Percentiles rank a stretch among this genome's conserved stretches.
Conservation (phyloP, 768 basidiomycete species). For the Boletus rubescentipes region DNA sequence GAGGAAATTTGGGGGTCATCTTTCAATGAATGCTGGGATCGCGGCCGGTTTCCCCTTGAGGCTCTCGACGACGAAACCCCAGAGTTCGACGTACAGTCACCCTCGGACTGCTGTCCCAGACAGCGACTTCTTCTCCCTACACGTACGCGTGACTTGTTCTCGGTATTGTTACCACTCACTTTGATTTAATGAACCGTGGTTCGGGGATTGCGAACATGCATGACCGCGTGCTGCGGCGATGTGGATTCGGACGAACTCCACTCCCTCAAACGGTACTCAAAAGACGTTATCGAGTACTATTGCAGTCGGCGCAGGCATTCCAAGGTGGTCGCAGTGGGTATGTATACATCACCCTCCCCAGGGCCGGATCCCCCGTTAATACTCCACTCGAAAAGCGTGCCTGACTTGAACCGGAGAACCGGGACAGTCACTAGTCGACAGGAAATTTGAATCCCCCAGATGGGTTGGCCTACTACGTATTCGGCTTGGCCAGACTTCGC, state of each 20-base stretch:
- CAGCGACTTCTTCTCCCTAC: background rate
- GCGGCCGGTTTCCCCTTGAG: too few species aligned
- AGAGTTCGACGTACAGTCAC: background rate
- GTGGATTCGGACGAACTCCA: constrained; percentile 15
- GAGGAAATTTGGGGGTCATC: background rate
- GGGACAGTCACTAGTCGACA: too few species aligned
- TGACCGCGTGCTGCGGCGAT: background rate
- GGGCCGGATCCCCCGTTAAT: too few species aligned
- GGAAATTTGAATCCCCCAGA: background rate
- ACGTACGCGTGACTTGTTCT: background rate
- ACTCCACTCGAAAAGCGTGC: background rate
- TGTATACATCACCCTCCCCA: background rate
- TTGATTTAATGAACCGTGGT: background rate
- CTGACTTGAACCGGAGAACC: background rate
- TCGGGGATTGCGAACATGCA: constrained; percentile 1
- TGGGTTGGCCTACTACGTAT: too few species aligned
- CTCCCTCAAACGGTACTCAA: constrained; percentile 42
- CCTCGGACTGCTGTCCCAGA: too few species aligned
- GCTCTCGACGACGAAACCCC: background rate
- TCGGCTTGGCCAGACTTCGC: background rate
- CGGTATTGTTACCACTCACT: background rate
- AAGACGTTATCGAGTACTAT: constrained; percentile 49
- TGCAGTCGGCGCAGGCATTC: background rate
- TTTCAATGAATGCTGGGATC: background rate
- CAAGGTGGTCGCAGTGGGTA: background rate